phyloP scores from a whole-genome alignment of 495 filamentous ascomycete species.

The Immersiella caudata region DNA sequence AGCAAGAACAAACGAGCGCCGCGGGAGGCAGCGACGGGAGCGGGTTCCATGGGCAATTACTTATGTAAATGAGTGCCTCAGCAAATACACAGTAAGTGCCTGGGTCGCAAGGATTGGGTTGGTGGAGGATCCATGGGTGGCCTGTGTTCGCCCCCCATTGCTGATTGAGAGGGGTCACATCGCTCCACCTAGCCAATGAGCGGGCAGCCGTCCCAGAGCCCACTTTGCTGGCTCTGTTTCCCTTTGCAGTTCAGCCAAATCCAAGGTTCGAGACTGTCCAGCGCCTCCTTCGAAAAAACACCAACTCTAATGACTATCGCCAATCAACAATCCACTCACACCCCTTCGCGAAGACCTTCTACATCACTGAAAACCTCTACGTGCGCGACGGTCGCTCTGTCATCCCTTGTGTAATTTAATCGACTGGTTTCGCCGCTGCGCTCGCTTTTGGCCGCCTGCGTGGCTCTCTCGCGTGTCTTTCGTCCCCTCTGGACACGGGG shows the following conservation, averaged over 20 bases:
- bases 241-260: conserved; percentile 25
- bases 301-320: conserved; percentile 4
- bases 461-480: conserved; percentile 19
- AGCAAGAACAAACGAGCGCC: background rate
- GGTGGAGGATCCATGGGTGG: background rate
- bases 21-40: background rate
- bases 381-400: conserved; percentile 7
- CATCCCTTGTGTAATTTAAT: conserved; percentile 21
- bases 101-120: conserved; percentile 2
- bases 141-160: conserved; percentile 11
- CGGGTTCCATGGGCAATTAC: background rate
- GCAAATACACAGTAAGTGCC: background rate
- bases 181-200: conserved; percentile 34
- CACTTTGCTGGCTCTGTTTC: conserved; percentile 19
- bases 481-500: conserved; percentile 28
- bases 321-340: conserved; percentile 21
- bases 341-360: conserved; percentile 19
- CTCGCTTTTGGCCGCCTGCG: conserved; percentile 16
- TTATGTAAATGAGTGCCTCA: conserved; percentile 8
- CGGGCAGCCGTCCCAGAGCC: conserved; percentile 31
- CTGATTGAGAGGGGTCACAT: conserved; percentile 3
- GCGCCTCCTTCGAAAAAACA: conserved; percentile 23
- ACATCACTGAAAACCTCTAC: conserved; percentile 20
- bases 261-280: conserved; percentile 22
- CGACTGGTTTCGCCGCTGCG: conserved; percentile 21